Evolutionary conservation across 2,329 filamentous ascomycete species (phyloP).

Genomic region (Ophiocordyceps robertsii): DNA sequence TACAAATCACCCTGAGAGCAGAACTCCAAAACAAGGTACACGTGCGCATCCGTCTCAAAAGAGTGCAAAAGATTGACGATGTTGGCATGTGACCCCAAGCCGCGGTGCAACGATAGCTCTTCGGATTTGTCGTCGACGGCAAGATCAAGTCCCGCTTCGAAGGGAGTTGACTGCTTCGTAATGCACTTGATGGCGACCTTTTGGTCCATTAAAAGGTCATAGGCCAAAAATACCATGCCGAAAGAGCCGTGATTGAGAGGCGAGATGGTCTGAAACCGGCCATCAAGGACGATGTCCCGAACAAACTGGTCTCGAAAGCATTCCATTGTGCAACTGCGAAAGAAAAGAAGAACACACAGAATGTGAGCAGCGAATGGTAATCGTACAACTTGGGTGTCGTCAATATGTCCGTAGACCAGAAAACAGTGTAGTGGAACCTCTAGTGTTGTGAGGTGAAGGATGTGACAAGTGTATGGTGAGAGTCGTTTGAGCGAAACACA

Average conservation of each 20-base stretch:
- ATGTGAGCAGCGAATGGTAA: constrained; percentile 8
- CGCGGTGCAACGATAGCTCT: constrained; percentile 66
- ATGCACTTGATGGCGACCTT: constrained; percentile 93
- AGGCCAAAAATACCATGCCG: constrained; percentile 93
- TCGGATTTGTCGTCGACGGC: constrained; percentile 73
- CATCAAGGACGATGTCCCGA: constrained; percentile 67
- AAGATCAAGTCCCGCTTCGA: constrained; percentile 47
- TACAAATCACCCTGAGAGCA: constrained; percentile 93
- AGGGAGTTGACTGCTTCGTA: constrained; percentile 61
- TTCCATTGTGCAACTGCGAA: constrained; percentile 42
- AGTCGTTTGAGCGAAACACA: neutral
- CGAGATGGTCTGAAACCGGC: constrained; percentile 81
- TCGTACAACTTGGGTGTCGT: constrained; percentile 14
- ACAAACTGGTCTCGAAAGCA: constrained; percentile 76
- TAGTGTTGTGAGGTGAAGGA: neutral
- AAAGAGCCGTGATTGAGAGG: constrained; percentile 98
- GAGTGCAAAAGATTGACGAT: constrained; percentile 86
- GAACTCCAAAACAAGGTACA: constrained; percentile 89
- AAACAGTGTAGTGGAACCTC: neutral
- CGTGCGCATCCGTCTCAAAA: constrained; percentile 83
- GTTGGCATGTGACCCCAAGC: constrained; percentile 69
- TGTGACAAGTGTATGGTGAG: neutral
- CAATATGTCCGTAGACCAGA: constrained; percentile 5
- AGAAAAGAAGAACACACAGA: constrained; percentile 5
- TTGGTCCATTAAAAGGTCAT: constrained; percentile 61